Evolutionary conservation across 305 asterid genomes (phyloP).

Genomic region (Fraxinus ornus): DNA sequence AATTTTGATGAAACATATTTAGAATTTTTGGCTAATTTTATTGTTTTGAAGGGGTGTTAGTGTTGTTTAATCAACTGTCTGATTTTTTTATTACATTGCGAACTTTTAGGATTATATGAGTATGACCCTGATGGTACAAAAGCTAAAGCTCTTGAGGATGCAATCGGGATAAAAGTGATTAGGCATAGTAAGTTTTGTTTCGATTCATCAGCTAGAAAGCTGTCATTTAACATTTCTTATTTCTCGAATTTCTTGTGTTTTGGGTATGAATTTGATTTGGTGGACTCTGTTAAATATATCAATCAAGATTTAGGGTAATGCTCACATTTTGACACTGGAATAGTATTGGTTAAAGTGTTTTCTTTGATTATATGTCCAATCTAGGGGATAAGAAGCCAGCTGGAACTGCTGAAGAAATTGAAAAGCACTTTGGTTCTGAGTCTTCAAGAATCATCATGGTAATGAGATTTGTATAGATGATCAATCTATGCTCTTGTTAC

Average conservation of each 20-base stretch:
- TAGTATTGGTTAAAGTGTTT: conserved; percentile 13
- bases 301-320: conserved; percentile 1
- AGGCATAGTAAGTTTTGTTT: conserved; percentile 56
- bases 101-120: conserved; percentile 63
- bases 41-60: not conserved
- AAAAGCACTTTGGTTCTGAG: conserved; percentile 76
- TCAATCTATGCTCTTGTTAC: not conserved
- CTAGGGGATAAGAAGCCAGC: conserved; percentile 84
- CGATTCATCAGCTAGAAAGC: not conserved
- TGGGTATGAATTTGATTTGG: conserved; percentile 6
- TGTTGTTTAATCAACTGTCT: conserved; percentile 1
- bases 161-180: conserved; percentile 81
- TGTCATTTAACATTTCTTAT: not conserved
- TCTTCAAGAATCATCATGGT: conserved; percentile 84
- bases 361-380: conserved; percentile 24
- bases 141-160: conserved; percentile 72
- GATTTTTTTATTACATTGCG: conserved; percentile 17
- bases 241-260: not conserved
- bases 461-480: not conserved
- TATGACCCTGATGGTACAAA: conserved; percentile 82
- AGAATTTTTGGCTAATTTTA: not conserved
- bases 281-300: not conserved
- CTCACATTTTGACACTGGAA: not conserved
- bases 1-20: conserved; percentile 14
- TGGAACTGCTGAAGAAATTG: conserved; percentile 91